Evolutionary conservation across 1,139 yeast species (phyloP).

Genomic region (Lodderomyces margitis): DNA sequence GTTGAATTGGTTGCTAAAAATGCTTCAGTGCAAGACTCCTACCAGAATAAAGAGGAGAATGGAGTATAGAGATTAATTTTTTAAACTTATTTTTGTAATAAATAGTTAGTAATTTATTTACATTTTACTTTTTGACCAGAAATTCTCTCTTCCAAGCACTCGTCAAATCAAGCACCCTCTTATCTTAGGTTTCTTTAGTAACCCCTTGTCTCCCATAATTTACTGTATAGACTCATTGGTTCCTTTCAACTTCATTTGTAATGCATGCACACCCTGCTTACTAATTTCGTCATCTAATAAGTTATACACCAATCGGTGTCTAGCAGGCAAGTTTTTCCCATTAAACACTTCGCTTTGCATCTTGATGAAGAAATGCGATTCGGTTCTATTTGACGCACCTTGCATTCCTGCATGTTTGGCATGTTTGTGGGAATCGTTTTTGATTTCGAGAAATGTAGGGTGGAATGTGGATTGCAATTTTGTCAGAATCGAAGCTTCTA

Average conservation of each 20-base stretch:
- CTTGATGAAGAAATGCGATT: slow-evolving; percentile 78
- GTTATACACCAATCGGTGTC: slow-evolving; percentile 77
- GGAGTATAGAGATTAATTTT: slow-evolving; percentile 9
- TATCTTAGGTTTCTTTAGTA: background rate
- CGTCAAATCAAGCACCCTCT: slow-evolving; percentile 2
- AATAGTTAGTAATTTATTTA: slow-evolving; percentile 3
- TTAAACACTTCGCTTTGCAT: slow-evolving; percentile 69
- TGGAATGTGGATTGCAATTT: slow-evolving; percentile 47
- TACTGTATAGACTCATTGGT: slow-evolving; percentile 51
- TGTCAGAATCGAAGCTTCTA: slow-evolving; percentile 17
- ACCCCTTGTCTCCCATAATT: background rate
- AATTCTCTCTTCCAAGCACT: background rate
- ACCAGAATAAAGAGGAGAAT: slow-evolving; percentile 11
- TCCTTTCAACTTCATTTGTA: slow-evolving; percentile 84
- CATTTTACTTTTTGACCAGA: slow-evolving; percentile 4
- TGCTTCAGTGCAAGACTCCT: slow-evolving; percentile 50
- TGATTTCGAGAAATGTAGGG: slow-evolving; percentile 54
- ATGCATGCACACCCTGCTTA: slow-evolving; percentile 78
- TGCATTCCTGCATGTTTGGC: slow-evolving; percentile 84
- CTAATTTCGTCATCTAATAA: slow-evolving; percentile 71
- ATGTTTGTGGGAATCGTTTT: slow-evolving; percentile 86
- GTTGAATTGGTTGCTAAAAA: slow-evolving; percentile 87
- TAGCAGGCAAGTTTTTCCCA: slow-evolving; percentile 65
- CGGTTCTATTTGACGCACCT: slow-evolving; percentile 69
- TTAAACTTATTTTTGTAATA: too few relatives aligned